Percentiles rank a stretch among this genome's conserved stretches.
Conservation (phyloP, 2,329 filamentous ascomycete genomes). For the Pleoardoris graminearum region DNA sequence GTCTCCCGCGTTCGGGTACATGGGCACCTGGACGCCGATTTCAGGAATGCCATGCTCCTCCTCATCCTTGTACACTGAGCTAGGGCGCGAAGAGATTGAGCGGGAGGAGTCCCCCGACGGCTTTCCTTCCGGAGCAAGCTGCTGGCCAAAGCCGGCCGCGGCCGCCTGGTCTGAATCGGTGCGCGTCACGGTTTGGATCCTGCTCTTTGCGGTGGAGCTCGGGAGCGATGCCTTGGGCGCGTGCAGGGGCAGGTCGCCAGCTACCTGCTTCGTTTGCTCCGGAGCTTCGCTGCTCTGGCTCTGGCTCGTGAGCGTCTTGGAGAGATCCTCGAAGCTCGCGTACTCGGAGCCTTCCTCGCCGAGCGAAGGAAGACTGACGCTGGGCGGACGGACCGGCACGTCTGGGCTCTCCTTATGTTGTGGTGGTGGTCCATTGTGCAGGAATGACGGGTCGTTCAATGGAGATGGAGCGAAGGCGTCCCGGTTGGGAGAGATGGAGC, state of each 20-base stretch:
- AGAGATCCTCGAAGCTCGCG: constrained; percentile 60
- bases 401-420: constrained; percentile 40
- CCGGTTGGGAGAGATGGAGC: constrained; percentile 75
- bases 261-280: constrained; percentile 76
- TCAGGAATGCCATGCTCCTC: constrained; percentile 90
- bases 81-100: constrained; percentile 53
- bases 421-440: constrained; percentile 43
- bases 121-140: constrained; percentile 40
- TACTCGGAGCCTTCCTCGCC: constrained; percentile 93
- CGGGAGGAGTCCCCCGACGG: constrained; percentile 27
- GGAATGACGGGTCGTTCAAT: constrained; percentile 70
- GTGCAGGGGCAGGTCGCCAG: constrained; percentile 80
- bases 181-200: constrained; percentile 81
- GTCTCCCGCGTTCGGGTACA: constrained; percentile 90
- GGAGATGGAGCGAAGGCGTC: constrained; percentile 85
- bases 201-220: constrained; percentile 76
- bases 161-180: constrained; percentile 89
- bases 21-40: constrained; percentile 89
- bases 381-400: constrained; percentile 65
- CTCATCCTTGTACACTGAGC: constrained; percentile 58
- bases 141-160: constrained; percentile 79
- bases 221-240: constrained; percentile 88
- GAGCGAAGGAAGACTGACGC: constrained; percentile 79
- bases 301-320: constrained; percentile 37
- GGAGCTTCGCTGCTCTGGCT: constrained; percentile 51